These are phyloP conservation scores for Diplodia mutila DNA, from an alignment of 2,329 filamentous ascomycete species.

Conservation along the genomic window DNA sequence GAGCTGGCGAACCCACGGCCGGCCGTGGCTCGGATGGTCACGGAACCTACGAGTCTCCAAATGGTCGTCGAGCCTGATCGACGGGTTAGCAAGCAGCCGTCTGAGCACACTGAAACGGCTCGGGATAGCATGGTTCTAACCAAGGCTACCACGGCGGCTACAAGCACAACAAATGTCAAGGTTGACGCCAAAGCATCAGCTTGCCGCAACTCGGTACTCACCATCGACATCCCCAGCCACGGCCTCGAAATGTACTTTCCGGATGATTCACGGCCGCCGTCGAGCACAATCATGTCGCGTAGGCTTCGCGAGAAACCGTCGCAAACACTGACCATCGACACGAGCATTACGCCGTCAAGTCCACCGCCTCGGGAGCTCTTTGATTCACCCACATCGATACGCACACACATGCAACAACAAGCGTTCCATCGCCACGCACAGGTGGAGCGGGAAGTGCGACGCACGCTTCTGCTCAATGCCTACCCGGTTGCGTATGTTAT, in stretches of 20 bases:
- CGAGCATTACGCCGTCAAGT: not conserved
- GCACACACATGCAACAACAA: constrained; percentile 12
- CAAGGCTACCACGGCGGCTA: not conserved
- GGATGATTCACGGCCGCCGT: not conserved
- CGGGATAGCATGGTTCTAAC: too few relatives aligned
- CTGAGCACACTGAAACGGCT: not conserved
- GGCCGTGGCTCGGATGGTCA: not conserved
- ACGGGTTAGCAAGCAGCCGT: not conserved
- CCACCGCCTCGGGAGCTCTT: constrained; percentile 12
- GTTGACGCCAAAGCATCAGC: not conserved
- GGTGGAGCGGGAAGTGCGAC: constrained; percentile 32
- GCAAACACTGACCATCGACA: constrained; percentile 17
- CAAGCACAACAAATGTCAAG: not conserved
- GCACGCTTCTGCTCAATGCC: constrained; percentile 39
- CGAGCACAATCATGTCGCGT: not conserved
- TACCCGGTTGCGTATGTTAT: constrained; percentile 41
- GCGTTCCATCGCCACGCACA: constrained; percentile 24
- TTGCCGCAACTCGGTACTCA: not conserved
- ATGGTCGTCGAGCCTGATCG: not conserved
- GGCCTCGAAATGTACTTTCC: not conserved
- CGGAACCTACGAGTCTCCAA: not conserved
- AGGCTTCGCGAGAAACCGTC: constrained; percentile 12
- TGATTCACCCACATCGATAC: constrained; percentile 15
- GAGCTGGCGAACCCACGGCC: not conserved
- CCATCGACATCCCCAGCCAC: not conserved